Evolutionary conservation across 2,329 filamentous ascomycete species (phyloP), one percentile per base, ranked within the genome.

Genomic region (Karstenula rhodostoma): DNA sequence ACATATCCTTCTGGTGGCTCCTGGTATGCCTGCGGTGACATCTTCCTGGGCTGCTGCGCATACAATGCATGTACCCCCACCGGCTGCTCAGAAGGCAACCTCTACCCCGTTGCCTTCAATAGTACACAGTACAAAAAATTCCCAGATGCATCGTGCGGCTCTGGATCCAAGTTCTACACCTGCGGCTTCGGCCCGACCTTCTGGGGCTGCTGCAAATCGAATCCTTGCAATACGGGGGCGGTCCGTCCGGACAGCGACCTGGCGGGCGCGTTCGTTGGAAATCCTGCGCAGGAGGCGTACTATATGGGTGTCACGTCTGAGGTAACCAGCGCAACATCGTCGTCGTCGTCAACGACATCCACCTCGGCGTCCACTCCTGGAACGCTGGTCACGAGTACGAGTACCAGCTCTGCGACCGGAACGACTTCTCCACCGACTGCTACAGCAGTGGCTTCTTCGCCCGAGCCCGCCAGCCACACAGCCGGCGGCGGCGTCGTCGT

Each of bases 181-280:
- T 81, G 78, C 63, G 53, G 61, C 17, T 37, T 59, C 25, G 65
- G 66, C 1, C 7, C 25, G 70, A 73, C 6, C 68, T 80, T 80
- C 60, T 68, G 77, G 58, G 79, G 79, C 3, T 81, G 79, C 63
- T 80, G 79, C 58, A 69, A 64, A 48, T 67, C 63, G 1, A 73
- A 79, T 54, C 70, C 79, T 32, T 80, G 79, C 58, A 64, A 46
- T 2, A 54, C 69, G 27, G 65, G 65, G 3, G 59, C 25, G 8
- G 25, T 50, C 23, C 80, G 78, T 59, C 63, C 69, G 4, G 56
- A 58, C 4, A 66, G 58, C 0, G 65, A 73, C 51, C 70, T 80
- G 8, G 56, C 60, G 4, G 60, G 59, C 1, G 69, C 70, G 7
- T 64, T 70, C 2, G 40, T 68, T 2, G 63, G 67, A 23, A 59